Evolutionary conservation across 345 rosid genomes (phyloP).

Genomic region (Boechera stricta): DNA sequence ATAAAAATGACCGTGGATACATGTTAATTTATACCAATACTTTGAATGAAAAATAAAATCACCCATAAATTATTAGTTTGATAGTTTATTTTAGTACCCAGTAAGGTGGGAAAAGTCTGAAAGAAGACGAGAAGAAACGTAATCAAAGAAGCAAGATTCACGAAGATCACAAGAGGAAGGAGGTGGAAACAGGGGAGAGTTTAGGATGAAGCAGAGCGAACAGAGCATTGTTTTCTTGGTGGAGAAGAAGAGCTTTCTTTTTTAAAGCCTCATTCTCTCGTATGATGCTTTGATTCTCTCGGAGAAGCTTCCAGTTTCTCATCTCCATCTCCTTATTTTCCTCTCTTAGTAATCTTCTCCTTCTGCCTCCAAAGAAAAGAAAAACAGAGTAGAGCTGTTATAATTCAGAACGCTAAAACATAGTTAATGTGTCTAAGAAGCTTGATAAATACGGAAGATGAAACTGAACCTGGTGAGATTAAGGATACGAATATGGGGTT

Average conservation of each 20-base stretch:
- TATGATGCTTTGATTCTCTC: constrained; percentile 67
- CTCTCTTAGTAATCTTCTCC: constrained; percentile 48
- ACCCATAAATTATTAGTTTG: neutral
- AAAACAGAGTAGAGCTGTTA: constrained; percentile 3
- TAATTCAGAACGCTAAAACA: constrained; percentile 4
- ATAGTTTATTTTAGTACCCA: constrained; percentile 5
- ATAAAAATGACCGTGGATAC: neutral
- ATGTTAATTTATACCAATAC: neutral
- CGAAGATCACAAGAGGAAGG: constrained; percentile 4
- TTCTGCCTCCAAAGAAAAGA: constrained; percentile 19
- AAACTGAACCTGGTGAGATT: constrained; percentile 37
- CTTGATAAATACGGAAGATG: constrained; percentile 6
- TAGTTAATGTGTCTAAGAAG: constrained; percentile 1
- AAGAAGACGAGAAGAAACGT: neutral
- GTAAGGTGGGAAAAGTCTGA: neutral
- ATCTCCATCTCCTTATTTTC: constrained; percentile 53
- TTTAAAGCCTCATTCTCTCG: constrained; percentile 70
- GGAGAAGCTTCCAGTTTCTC: constrained; percentile 63
- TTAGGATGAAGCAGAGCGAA: constrained; percentile 55
- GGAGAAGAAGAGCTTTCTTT: constrained; percentile 66
- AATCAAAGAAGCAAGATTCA: constrained; percentile 1
- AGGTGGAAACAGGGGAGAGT: constrained; percentile 32
- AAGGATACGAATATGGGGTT: constrained; percentile 8
- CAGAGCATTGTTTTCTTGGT: constrained; percentile 67
- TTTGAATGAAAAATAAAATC: neutral